Base-by-base conservation (phyloP, 192 early-diverging fungal species). In the Phlyctochytrium arcticum region DNA sequence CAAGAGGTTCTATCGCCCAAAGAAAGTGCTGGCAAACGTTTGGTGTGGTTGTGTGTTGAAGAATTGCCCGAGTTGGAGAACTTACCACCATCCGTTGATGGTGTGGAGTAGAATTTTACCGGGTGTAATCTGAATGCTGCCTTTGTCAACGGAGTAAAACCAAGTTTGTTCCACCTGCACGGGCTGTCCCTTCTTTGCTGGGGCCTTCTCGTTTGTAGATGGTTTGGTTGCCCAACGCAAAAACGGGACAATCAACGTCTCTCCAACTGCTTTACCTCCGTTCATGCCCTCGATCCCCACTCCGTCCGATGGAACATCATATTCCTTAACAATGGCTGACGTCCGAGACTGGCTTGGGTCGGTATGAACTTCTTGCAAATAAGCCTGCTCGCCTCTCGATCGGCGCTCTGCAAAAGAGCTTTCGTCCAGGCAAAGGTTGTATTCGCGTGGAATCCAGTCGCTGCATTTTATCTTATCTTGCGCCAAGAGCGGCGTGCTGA, bases 41-140 rank as follows among this genome's bases (percentile, higher is more conserved):
- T n/a, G n/a, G n/a, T n/a, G n/a, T n/a, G n/a, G n/a, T n/a, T n/a
- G n/a, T n/a, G n/a, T n/a, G n/a, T n/a, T n/a, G n/a, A n/a, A n/a
- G n/a, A n/a, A n/a, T n/a, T n/a, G n/a, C n/a, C n/a, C n/a, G n/a
- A n/a, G n/a, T n/a, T n/a, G n/a, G n/a, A n/a, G n/a, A n/a, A n/a
- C n/a, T 44, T 65, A 72, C 67, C 66, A 72, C 58, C 51, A 49
- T 17, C 70, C 70, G n/a, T 30, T 19, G 7, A 62, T 19, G 24
- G 57, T 60, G 32, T 67, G 70, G 21, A 67, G 32, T 30, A 72
- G 17, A 21, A 72, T 69, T 57, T 61, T 66, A 23, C 66, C 62
- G 6, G 50, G 54, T 15, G 48, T 62, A 31, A 72, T 62, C 50
- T 57, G 60, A 19, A 72, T 69, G 26, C 54, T 57, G 12, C 70